Evolutionary conservation across 371 early-diverging fungal species (phyloP).

Genomic region (Entomophthora muscae): DNA sequence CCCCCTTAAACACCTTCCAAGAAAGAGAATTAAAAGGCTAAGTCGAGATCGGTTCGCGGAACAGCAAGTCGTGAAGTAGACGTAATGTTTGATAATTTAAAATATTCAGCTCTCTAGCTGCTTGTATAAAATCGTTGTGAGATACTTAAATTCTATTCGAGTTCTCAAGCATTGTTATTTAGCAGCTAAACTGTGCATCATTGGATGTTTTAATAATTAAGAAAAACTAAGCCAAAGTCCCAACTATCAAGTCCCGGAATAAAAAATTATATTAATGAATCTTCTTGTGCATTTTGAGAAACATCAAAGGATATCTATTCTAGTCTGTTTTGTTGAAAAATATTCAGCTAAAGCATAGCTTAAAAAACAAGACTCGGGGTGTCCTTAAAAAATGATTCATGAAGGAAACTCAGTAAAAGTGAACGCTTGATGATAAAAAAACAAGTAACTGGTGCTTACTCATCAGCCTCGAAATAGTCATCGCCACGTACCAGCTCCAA

Average conservation of each 20-base stretch:
- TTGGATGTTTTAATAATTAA: too few relatives aligned
- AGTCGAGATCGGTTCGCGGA: too few relatives aligned
- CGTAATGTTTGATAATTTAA: not conserved
- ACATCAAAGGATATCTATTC: too few relatives aligned
- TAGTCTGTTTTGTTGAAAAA: too few relatives aligned
- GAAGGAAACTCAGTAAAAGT: not conserved
- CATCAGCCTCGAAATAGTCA: not conserved
- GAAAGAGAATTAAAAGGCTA: not conserved
- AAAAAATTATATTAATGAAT: too few relatives aligned
- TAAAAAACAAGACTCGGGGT: not conserved
- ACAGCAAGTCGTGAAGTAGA: too few relatives aligned
- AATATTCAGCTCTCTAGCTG: not conserved
- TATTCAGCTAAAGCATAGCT: not conserved
- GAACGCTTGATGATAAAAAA: not conserved
- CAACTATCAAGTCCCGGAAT: not conserved
- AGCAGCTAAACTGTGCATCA: too few relatives aligned
- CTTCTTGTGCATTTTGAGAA: too few relatives aligned
- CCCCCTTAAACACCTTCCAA: not conserved
- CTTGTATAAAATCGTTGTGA: not conserved
- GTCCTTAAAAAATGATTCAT: not conserved
- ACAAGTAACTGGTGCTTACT: not conserved
- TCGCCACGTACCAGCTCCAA: not conserved
- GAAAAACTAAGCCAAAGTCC: not conserved
- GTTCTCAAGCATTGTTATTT: too few relatives aligned
- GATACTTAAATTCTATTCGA: too few relatives aligned